Conservation (phyloP, 2,329 filamentous ascomycete genomes). For the Penicillium concentricum region DNA sequence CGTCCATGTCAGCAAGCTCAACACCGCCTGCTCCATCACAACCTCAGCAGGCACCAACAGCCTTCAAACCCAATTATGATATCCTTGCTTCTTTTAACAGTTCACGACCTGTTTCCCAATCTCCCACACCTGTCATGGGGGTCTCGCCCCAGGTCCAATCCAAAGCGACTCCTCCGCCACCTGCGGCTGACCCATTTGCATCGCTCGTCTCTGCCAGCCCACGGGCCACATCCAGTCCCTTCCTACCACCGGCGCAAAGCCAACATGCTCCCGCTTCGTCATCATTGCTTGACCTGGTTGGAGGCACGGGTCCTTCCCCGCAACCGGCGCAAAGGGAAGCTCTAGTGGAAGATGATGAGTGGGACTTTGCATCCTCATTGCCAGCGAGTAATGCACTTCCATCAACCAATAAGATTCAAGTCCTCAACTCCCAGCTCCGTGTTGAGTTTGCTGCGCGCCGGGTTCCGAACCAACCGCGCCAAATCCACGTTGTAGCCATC, state of each 20-base stretch:
- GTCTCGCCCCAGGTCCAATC: constrained; percentile 31
- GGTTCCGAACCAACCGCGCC: constrained; percentile 53
- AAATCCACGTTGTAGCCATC: constrained; percentile 68
- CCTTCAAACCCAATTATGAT: constrained; percentile 56
- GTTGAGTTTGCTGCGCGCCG: constrained; percentile 71
- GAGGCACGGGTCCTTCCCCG: constrained; percentile 23
- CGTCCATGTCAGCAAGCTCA: constrained; percentile 31
- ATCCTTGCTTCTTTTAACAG: constrained; percentile 55
- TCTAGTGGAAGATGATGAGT: constrained; percentile 75
- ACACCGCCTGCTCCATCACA: constrained; percentile 23
- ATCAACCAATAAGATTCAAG: constrained; percentile 61
- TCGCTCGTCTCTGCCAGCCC: constrained; percentile 54
- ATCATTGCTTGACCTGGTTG: constrained; percentile 36
- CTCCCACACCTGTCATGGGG: constrained; percentile 50
- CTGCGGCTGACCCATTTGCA: constrained; percentile 60
- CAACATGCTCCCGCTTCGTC: constrained; percentile 25
- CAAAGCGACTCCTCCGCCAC: constrained; percentile 38
- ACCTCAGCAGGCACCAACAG: constrained; percentile 42
- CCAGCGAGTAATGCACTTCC: constrained; percentile 60
- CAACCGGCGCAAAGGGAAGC: constrained; percentile 34
- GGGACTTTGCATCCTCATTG: constrained; percentile 86
- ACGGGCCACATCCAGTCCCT: constrained; percentile 45
- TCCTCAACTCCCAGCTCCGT: constrained; percentile 69
- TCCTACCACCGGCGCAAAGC: constrained; percentile 28
- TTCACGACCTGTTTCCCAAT: constrained; percentile 48